These are phyloP conservation scores for Capronia epimyces DNA, from an alignment of 2,329 filamentous ascomycete species.

Conservation along the genomic window DNA sequence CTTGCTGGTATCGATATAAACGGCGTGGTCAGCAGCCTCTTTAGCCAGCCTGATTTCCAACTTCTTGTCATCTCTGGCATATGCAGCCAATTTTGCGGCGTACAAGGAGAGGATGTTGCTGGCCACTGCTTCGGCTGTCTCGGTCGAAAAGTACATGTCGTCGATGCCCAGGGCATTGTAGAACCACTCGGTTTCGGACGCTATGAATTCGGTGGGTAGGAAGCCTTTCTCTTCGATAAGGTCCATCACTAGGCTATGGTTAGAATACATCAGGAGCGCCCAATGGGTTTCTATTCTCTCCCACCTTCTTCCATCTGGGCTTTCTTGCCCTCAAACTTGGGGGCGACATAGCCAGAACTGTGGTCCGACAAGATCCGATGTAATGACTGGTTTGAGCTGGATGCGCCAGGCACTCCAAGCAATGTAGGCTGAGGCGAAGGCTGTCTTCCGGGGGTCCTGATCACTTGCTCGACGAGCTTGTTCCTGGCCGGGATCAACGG, in stretches of 20 bases:
- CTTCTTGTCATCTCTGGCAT: slow-evolving; percentile 85
- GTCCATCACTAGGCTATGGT: slow-evolving; percentile 61
- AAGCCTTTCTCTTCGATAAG: slow-evolving; percentile 73
- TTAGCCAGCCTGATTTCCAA: slow-evolving; percentile 94
- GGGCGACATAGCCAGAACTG: slow-evolving; percentile 89
- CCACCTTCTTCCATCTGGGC: slow-evolving; percentile 79
- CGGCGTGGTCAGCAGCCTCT: slow-evolving; percentile 88
- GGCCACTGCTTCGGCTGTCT: slow-evolving; percentile 77
- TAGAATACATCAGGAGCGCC: slow-evolving; percentile 27
- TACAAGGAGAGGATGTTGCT: slow-evolving; percentile 95
- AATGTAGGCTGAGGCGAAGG: slow-evolving; percentile 87
- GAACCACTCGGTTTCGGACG: slow-evolving; percentile 89
- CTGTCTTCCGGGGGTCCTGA: slow-evolving; percentile 54
- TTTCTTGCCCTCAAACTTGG: slow-evolving; percentile 86
- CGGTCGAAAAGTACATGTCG: slow-evolving; percentile 95
- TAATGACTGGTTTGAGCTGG: slow-evolving; percentile 42
- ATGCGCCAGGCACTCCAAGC: slow-evolving; percentile 62
- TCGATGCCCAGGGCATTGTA: slow-evolving; percentile 97
- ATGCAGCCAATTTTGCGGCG: slow-evolving; percentile 91
- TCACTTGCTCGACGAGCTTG: slow-evolving; percentile 54
- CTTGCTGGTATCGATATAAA: slow-evolving; percentile 96
- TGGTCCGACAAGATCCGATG: slow-evolving; percentile 77
- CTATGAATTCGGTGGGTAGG: slow-evolving; percentile 76
- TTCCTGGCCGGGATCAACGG: slow-evolving; percentile 38
- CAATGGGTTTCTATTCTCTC: slow-evolving; percentile 30